These are phyloP conservation scores for Claviceps africana DNA, from an alignment of 2,329 filamentous ascomycete species.

Conservation along the genomic window DNA sequence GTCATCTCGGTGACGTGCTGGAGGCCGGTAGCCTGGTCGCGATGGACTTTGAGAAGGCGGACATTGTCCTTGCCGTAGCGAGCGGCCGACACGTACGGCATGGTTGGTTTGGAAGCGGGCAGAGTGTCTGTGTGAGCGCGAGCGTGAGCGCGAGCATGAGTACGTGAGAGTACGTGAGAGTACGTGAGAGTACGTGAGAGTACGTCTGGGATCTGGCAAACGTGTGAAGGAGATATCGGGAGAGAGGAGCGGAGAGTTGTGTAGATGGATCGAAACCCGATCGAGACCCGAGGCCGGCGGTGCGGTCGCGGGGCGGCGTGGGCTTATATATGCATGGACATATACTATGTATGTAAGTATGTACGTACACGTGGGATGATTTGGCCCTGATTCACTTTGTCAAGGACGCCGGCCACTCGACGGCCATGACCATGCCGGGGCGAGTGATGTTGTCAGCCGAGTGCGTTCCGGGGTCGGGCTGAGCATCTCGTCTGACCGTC, in stretches of 20 bases:
- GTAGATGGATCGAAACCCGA: too few species aligned
- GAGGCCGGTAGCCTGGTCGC: constrained; percentile 57
- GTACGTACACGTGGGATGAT: neutral
- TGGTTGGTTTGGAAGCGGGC: constrained; percentile 13
- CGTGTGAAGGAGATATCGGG: neutral
- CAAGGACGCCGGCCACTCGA: too few species aligned
- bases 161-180: too few species aligned
- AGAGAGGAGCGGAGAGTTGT: neutral
- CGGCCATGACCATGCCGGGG: too few species aligned
- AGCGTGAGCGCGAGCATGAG: too few species aligned
- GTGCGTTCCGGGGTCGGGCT: neutral
- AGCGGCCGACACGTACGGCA: constrained; percentile 47
- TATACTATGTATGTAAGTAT: neutral
- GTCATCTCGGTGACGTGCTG: constrained; percentile 93
- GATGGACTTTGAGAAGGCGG: constrained; percentile 89
- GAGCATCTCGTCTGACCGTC: neutral
- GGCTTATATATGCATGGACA: neutral
- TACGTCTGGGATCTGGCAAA: too few species aligned
- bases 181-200: too few species aligned
- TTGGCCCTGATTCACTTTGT: neutral
- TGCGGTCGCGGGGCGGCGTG: neutral
- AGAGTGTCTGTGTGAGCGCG: neutral
- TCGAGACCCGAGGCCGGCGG: neutral
- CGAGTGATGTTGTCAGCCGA: neutral
- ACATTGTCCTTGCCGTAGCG: constrained; percentile 95